Percentiles rank a stretch among this genome's conserved stretches.
Conservation (phyloP, 2,329 filamentous ascomycete genomes). For the Pestalotiopsis sp. region DNA sequence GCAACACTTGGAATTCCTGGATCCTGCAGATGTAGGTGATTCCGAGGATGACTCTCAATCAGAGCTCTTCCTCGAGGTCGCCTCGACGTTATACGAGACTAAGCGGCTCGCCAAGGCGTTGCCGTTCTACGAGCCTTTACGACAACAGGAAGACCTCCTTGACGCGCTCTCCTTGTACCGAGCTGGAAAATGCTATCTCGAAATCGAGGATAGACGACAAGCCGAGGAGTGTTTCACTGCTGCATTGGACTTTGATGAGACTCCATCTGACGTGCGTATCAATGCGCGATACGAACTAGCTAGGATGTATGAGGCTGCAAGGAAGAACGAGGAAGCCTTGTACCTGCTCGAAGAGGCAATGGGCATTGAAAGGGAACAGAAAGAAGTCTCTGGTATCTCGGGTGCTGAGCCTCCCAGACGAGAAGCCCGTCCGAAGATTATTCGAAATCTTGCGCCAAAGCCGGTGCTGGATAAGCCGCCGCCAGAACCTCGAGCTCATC, state of each 20-base stretch:
- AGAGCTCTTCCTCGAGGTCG: slow-evolving; percentile 75
- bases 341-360: slow-evolving; percentile 76
- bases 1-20: slow-evolving; percentile 73
- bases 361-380: slow-evolving; percentile 54
- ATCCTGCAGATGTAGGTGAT: slow-evolving; percentile 57
- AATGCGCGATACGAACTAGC: slow-evolving; percentile 79
- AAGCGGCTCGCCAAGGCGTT: slow-evolving; percentile 43
- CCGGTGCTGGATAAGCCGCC: not conserved
- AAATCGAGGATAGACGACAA: slow-evolving; percentile 60
- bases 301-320: slow-evolving; percentile 77
- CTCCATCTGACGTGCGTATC: slow-evolving; percentile 53
- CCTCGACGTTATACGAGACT: slow-evolving; percentile 44
- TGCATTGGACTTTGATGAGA: slow-evolving; percentile 69
- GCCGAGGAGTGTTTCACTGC: slow-evolving; percentile 78
- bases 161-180: slow-evolving; percentile 55
- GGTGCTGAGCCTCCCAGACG: not conserved
- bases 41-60: slow-evolving; percentile 58
- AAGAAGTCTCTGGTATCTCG: slow-evolving; percentile 17
- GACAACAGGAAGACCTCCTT: slow-evolving; percentile 45
- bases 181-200: slow-evolving; percentile 69
- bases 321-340: slow-evolving; percentile 74
- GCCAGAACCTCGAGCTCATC: not conserved
- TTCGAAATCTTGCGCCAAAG: not conserved
- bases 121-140: slow-evolving; percentile 56
- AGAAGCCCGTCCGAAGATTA: slow-evolving; percentile 2